Evolutionary conservation across 495 filamentous ascomycete genomes (phyloP).

Genomic region (Sordaria brevicollis): DNA sequence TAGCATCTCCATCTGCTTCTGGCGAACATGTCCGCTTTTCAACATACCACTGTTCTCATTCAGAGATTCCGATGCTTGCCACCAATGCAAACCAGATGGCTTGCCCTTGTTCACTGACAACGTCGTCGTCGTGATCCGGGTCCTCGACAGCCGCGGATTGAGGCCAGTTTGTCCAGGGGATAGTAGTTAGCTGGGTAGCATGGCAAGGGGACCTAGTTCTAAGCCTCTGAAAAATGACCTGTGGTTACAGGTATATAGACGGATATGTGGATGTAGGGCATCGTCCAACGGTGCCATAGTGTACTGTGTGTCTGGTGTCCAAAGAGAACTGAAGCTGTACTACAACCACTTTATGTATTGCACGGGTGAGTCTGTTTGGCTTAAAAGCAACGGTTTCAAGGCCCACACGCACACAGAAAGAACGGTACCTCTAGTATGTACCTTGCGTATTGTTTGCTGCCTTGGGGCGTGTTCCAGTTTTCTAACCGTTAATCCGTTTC

Average conservation of each 20-base stretch:
- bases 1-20: slow-evolving; percentile 16
- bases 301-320: not conserved
- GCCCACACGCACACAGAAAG: not conserved
- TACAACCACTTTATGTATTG: not conserved
- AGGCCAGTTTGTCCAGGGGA: not conserved
- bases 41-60: slow-evolving; percentile 7
- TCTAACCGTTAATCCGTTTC: no score
- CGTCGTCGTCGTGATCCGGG: not conserved
- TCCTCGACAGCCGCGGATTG: not conserved
- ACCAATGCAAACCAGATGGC: not conserved
- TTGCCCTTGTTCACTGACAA: not conserved
- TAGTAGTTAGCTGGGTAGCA: not conserved
- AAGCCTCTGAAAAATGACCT: not conserved
- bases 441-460: not conserved
- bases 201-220: not conserved
- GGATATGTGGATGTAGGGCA: not conserved
- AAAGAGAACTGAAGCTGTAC: not conserved
- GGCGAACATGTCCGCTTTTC: slow-evolving; percentile 4
- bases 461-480: no score
- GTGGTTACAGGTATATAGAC: not conserved
- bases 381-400: not conserved
- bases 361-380: not conserved
- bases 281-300: not conserved
- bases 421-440: no score
- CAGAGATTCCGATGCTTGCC: not conserved